Evolutionary conservation across 2,329 filamentous ascomycete species (phyloP), one percentile per base, ranked within the genome.

Genomic region (Botrytis sinoallii): DNA sequence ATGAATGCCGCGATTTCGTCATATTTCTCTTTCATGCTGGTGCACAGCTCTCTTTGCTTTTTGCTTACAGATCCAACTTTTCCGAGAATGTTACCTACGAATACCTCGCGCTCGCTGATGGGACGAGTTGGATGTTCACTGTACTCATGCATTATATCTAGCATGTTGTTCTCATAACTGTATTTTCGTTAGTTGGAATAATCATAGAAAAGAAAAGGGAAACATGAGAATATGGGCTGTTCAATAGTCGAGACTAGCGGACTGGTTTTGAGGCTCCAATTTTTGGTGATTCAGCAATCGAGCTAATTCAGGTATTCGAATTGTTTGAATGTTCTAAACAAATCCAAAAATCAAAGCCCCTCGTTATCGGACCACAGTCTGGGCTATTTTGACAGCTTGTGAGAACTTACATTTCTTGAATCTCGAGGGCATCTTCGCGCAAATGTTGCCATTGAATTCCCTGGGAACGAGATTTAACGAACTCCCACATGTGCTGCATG

Each of bases 41-140:
- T 79, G 3, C 84, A 85, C 8, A 79, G 75, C 35, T 86, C 84
- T n/a, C 81, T 82, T 72, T 85, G 83, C 4, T 79, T 77, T 60
- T 79, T 80, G 32, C 77, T 83, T 61, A 81, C 82, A 4, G 79
- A 78, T 22, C 83, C 84, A 16, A 83, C 83, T 74, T 85, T 85
- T 70, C 86, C 87, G 35, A 90, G 83, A 75, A 90, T 88, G 70
- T 84, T 86, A 42, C 88, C 88, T 44, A 86, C 84, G 78, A 90
- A 89, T 63, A 87, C 87, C 80, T 89, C 87, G 10, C 84, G 81
- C 77, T 88, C 87, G 18, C 81, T 84, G 20, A 88, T 82, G 8
- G 82, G 82, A 7, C 82, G 79, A 59, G 79, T 79, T 0, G 83
- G 83, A 22, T 84, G 80, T 7, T 83, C 77, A 75, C 84, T 83